phyloP scores from a whole-genome alignment of 306 rosid species.

The Fragaria ananassa region DNA sequence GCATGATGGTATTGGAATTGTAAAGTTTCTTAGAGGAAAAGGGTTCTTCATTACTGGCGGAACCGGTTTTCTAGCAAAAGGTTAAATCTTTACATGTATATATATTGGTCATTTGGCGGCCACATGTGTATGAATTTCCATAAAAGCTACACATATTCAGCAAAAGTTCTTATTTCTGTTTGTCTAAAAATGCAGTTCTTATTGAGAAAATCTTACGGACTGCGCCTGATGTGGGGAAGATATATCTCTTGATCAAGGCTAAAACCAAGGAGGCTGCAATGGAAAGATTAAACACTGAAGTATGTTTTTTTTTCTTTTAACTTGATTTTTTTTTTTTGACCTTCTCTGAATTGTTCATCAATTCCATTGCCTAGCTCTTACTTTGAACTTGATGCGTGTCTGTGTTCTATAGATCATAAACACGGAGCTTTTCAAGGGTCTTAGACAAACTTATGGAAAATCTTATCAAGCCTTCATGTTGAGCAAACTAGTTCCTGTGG shows the following conservation, averaged over 20 bases:
- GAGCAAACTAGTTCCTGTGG: constrained; percentile 85
- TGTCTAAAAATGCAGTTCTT: constrained; percentile 49
- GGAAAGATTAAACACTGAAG: constrained; percentile 75
- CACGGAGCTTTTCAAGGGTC: constrained; percentile 76
- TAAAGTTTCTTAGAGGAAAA: constrained; percentile 73
- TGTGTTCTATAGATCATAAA: constrained; percentile 58
- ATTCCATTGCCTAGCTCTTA: not conserved
- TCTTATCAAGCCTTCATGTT: constrained; percentile 73
- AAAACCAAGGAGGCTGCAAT: constrained; percentile 77
- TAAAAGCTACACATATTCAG: not conserved
- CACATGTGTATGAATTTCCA: not conserved
- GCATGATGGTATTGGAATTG: constrained; percentile 78
- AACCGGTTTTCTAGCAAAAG: constrained; percentile 95
- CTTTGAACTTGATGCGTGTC: not conserved
- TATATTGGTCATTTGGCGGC: not conserved
- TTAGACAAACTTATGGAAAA: constrained; percentile 73
- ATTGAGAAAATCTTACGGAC: constrained; percentile 92
- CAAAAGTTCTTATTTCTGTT: not conserved
- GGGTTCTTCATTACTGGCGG: constrained; percentile 77
- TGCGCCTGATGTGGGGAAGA: constrained; percentile 78
- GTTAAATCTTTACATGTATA: constrained; percentile 23
- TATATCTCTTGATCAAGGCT: constrained; percentile 84
- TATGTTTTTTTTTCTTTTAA: constrained; percentile 26
- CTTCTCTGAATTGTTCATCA: not conserved
- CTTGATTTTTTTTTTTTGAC: not conserved